These are phyloP conservation scores for Leishmania amazonensis DNA, from an alignment of 208 protist species.

Conservation along the genomic window DNA sequence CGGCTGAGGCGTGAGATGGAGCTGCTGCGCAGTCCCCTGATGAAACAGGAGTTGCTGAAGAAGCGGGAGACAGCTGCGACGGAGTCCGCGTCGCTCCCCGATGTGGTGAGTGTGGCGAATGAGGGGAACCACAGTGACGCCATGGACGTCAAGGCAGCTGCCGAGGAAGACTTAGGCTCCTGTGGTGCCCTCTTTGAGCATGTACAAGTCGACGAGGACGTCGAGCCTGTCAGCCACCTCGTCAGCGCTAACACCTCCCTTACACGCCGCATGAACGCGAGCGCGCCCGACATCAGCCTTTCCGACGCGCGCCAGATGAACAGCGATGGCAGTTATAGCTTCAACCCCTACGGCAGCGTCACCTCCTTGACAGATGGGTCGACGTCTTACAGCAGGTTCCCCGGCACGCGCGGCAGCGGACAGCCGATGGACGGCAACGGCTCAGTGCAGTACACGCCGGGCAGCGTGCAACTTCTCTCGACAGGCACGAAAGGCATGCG, in stretches of 20 bases:
- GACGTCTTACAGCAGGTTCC: conserved; percentile 17
- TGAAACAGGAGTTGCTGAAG: conserved; percentile 30
- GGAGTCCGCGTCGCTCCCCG: neutral
- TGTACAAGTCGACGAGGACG: conserved; percentile 43
- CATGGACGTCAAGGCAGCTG: neutral
- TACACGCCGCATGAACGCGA: conserved; percentile 28
- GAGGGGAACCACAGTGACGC: neutral
- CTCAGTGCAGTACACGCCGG: conserved; percentile 18
- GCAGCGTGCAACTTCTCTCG: conserved; percentile 32
- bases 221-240: conserved; percentile 27
- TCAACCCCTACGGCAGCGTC: conserved; percentile 46
- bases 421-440: conserved; percentile 16
- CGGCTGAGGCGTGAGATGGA: conserved; percentile 31
- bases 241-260: conserved; percentile 31
- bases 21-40: conserved; percentile 25
- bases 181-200: conserved; percentile 42
- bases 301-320: conserved; percentile 29
- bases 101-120: neutral
- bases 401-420: conserved; percentile 12
- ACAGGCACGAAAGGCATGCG: conserved; percentile 23
- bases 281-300: conserved; percentile 17
- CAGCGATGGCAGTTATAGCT: conserved; percentile 47
- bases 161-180: conserved; percentile 27
- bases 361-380: conserved; percentile 44
- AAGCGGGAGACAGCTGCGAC: conserved; percentile 23